Base-by-base conservation (phyloP, 2,329 filamentous ascomycete species). In the Colletotrichum godetiae region DNA sequence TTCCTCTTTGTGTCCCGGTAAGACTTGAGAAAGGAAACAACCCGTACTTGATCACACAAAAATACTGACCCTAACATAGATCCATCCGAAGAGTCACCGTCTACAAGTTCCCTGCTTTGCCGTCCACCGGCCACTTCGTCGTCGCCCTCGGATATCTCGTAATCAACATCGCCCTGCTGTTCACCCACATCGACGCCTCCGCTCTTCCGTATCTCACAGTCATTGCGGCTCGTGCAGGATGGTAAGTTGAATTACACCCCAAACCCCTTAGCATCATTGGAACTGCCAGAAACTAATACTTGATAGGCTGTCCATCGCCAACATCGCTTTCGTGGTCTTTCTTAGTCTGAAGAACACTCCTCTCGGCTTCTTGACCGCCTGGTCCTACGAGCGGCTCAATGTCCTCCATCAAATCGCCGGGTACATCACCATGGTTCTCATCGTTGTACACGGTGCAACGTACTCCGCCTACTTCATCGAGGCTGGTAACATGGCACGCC, bases 361-460 rank as follows among this genome's bases (percentile, higher is more conserved):
- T 0, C 78, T 91, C 22, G 86, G 86, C 0, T 85, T 86, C 72
- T 75, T 92, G 12, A 87, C 87, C 1, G 81, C 85, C 1, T 88
- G 87, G 76, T 90, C 89, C 5, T 89, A 92, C 77, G 89, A 91
- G 73, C 84, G 88, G 24, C 84, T 92, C 64, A 91, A 90, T 76
- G 83, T 87, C 61, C 82, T 92, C 3, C 90, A 92, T 76, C 87
- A 87, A 70, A 80, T 88, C 22, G 84, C 85, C 4, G 89, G 89
- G 3, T 88, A 86, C 75, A 84, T 83, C 7, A 86, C 87, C 22
- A 82, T 90, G 31, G 68, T 82, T 42, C 81, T 83, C 42, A 79
- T 86, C 70, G 78, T 89, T 19, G 71, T 89, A 2, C 89, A 91
- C 67, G 83, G 80, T 2, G 80, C 80, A 27, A 77, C 83, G 29